Evolutionary conservation across 1,284 basidiomycete genomes (phyloP).

Genomic region (Cutaneotrichosporon sp.): DNA sequence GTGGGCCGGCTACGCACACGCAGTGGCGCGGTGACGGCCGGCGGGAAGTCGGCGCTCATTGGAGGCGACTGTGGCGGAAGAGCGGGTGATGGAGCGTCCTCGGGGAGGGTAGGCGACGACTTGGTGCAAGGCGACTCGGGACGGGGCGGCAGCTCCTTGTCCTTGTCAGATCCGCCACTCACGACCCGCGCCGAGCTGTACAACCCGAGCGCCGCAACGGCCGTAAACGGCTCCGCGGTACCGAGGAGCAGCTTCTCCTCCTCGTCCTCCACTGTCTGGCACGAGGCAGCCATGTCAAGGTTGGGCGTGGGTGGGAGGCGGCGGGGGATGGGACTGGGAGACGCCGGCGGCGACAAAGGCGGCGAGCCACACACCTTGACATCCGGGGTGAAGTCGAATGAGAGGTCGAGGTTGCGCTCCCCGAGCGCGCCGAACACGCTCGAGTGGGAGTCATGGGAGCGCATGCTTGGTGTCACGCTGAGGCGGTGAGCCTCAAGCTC

Average conservation of each 20-base stretch:
- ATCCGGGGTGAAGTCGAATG: not conserved
- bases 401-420: not conserved
- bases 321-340: not conserved
- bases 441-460: not conserved
- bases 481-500: not conserved
- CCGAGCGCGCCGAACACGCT: not conserved
- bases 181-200: not conserved
- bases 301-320: not conserved
- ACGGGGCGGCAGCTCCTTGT: not conserved
- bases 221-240: not conserved
- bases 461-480: not conserved
- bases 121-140: not conserved
- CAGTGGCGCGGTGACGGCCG: not conserved
- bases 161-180: not conserved
- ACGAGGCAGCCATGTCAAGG: not conserved
- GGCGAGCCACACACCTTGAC: not conserved
- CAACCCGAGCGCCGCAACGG: not conserved
- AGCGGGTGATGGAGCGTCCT: not conserved
- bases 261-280: not conserved
- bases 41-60: not conserved
- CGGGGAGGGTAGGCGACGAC: not conserved
- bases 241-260: not conserved
- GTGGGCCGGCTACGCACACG: not conserved
- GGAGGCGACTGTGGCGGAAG: not conserved
- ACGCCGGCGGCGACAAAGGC: not conserved